These are phyloP conservation scores for Arbutus unedo DNA, from an alignment of 148 eudicot species.

Conservation along the genomic window DNA sequence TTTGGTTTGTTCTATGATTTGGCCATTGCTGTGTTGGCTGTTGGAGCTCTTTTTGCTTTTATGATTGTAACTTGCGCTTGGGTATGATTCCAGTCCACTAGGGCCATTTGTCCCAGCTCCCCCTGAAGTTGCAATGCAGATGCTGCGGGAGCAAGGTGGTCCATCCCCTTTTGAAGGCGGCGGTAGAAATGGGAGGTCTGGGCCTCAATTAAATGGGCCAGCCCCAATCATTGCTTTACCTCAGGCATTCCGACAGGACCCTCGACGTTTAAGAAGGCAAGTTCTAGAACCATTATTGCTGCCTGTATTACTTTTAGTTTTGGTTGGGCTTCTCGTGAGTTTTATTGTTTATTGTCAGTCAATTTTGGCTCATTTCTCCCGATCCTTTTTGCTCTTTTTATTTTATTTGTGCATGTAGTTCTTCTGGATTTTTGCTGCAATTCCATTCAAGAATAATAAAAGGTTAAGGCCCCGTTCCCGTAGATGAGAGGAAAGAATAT, in stretches of 20 bases:
- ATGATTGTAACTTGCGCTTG: constrained; percentile 1
- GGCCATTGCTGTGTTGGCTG: background rate
- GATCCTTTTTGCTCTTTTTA: background rate
- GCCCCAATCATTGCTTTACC: constrained; percentile 77
- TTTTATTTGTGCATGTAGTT: background rate
- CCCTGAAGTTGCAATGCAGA: constrained; percentile 95
- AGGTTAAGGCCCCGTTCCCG: too few relatives aligned
- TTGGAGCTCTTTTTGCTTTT: background rate
- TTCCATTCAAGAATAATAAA: too few relatives aligned
- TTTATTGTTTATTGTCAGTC: background rate
- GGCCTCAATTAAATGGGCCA: constrained; percentile 39
- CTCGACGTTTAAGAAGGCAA: constrained; percentile 89
- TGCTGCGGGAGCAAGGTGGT: constrained; percentile 93
- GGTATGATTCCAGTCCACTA: constrained; percentile 61
- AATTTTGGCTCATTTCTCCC: background rate
- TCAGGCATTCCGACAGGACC: constrained; percentile 85
- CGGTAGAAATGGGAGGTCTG: constrained; percentile 65
- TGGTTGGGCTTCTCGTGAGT: background rate
- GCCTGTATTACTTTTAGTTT: too few relatives aligned
- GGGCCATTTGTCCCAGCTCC: constrained; percentile 99
- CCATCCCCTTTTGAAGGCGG: constrained; percentile 75
- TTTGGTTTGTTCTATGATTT: constrained; percentile 15
- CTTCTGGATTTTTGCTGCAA: background rate
- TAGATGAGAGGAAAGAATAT: too few relatives aligned
- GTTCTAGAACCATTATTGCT: background rate